These are phyloP conservation scores for Ceratocystis smalleyi DNA, from an alignment of 2,329 filamentous ascomycete genomes.

Conservation along the genomic window DNA sequence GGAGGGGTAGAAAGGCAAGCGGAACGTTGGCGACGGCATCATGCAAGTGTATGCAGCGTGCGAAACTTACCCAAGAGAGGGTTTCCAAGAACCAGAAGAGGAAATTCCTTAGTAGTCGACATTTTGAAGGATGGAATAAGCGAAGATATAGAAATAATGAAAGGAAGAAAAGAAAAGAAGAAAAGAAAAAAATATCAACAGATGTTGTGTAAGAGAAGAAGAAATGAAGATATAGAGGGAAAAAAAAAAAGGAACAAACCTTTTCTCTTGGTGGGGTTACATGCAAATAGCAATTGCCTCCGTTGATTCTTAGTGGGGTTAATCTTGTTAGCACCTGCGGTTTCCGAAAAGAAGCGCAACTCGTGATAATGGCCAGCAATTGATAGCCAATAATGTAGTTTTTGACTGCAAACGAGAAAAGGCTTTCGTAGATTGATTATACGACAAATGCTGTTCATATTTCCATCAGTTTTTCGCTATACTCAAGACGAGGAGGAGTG, in stretches of 20 bases:
- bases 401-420: neutral
- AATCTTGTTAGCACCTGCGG: neutral
- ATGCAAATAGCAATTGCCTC: neutral
- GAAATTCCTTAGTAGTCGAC: conserved; percentile 63
- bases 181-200: conserved; percentile 5
- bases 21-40: neutral
- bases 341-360: neutral
- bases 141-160: neutral
- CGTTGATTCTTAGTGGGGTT: conserved; percentile 5
- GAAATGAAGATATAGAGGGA: neutral
- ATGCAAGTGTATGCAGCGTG: neutral
- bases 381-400: neutral
- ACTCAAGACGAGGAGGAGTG: too few relatives aligned
- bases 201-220: neutral
- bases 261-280: conserved; percentile 9
- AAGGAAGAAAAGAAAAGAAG: neutral
- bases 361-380: neutral
- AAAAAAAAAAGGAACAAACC: neutral
- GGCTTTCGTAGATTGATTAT: neutral
- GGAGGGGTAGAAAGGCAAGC: neutral
- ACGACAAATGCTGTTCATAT: neutral
- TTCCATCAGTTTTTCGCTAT: too few relatives aligned
- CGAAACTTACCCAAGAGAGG: conserved; percentile 71
- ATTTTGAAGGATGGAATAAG: conserved; percentile 33
- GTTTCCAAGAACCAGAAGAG: conserved; percentile 90